Evolutionary conservation across 371 early-diverging fungal species (phyloP), one percentile per base, ranked within the genome.

Genomic region (Mucor piriformis): DNA sequence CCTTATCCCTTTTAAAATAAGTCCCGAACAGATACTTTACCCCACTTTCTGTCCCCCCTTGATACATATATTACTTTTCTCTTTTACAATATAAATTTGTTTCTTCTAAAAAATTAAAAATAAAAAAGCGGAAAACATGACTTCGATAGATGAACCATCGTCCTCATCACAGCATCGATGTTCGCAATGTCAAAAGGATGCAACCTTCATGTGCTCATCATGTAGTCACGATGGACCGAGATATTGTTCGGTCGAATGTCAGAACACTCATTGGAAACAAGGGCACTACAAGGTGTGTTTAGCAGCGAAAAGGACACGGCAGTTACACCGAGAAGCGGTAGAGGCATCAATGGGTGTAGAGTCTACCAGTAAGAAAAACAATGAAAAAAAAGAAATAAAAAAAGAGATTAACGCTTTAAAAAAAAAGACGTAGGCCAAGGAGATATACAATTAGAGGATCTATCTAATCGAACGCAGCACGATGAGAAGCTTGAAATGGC

Each of bases 221-320:
- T 88, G 88, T 50, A 80, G 77, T 6, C 48, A 69, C 2, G 51
- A 54, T 25, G 81, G 81, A 6, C 81, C 81, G 23, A 79, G 82
- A 24, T 92, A 89, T 65, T 92, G 92, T 69, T 87, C 87, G 21
- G 59, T 70, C 16, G 81, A 81, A 23, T 92, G 92, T 61, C 92
- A 92, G 69, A 76, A 81, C 13, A 43, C 43, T 6, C 82, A 89
- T 71, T 92, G 92, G 91, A 68, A 62, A 48, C 57, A 57, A 32
- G 59, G 48, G 8, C 89, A 88, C 64, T 78, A 74, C 54, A 65
- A 56, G 63, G 73, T 69, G 29, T 86, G 84, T 40, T 34, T 40
- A 71, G 44, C 64, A 57, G 25, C 66, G 38, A 50, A 25, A 37
- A 58, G 20, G 15, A 63, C 37, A 13, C 21, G 47, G 47, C 38